Evolutionary conservation across 2,329 filamentous ascomycete species (phyloP).

Genomic region (Myriosclerotinia scirpicola): DNA sequence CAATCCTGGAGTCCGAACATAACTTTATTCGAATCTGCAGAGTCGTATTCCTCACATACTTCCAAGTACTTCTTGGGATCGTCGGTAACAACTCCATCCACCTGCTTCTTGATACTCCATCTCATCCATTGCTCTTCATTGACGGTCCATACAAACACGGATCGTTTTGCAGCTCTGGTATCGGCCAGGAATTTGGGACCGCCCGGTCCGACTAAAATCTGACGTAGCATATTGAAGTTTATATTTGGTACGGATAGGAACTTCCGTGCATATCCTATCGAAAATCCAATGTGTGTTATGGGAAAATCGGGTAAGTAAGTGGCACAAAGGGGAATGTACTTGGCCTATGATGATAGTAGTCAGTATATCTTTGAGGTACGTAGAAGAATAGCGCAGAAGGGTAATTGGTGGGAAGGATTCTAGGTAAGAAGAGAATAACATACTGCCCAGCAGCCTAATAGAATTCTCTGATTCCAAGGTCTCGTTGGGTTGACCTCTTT

Average conservation of each 20-base stretch:
- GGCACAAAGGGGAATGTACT: slow-evolving; percentile 65
- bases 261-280: slow-evolving; percentile 59
- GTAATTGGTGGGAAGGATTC: background rate
- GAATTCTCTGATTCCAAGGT: slow-evolving; percentile 71
- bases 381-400: background rate
- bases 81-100: slow-evolving; percentile 87
- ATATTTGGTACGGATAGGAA: slow-evolving; percentile 68
- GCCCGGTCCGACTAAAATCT: slow-evolving; percentile 64
- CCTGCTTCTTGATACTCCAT: slow-evolving; percentile 65
- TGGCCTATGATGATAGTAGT: slow-evolving; percentile 47
- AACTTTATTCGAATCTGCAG: slow-evolving; percentile 27
- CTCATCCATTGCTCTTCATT: slow-evolving; percentile 78
- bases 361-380: slow-evolving; percentile 1
- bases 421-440: slow-evolving; percentile 27
- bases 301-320: slow-evolving; percentile 62
- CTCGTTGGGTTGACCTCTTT: slow-evolving; percentile 49
- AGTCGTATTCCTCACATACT: slow-evolving; percentile 49
- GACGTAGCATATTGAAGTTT: slow-evolving; percentile 75
- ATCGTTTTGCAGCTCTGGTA: slow-evolving; percentile 54
- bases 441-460: slow-evolving; percentile 82
- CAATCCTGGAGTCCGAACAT: slow-evolving; percentile 26
- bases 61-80: slow-evolving; percentile 69
- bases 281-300: slow-evolving; percentile 66
- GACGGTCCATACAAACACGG: slow-evolving; percentile 82
- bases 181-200: slow-evolving; percentile 67